Percentiles rank a stretch among this genome's conserved stretches.
Evolutionary conservation across 176 grass and related monocot species (phyloP).

Genomic region (Carex cristatella): DNA sequence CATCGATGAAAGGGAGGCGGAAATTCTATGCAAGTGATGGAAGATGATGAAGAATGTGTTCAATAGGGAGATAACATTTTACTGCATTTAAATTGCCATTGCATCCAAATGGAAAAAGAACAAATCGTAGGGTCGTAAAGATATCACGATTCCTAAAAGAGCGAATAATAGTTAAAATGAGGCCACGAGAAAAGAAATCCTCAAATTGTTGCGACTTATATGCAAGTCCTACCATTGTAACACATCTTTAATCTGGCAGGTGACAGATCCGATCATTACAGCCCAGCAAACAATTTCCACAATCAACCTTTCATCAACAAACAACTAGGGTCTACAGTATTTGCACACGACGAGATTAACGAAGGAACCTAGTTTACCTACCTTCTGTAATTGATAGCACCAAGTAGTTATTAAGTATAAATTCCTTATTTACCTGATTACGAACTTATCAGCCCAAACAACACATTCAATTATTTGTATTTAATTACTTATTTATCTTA

Average conservation of each 20-base stretch:
- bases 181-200: not conserved
- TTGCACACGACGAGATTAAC: not conserved
- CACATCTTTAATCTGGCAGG: not conserved
- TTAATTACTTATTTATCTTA: not conserved
- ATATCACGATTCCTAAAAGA: not conserved
- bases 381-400: not conserved
- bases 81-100: not conserved
- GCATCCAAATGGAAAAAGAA: not conserved
- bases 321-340: not conserved
- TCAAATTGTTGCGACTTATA: not conserved
- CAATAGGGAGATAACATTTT: not conserved
- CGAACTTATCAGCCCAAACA: not conserved
- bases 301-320: not conserved
- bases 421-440: not conserved
- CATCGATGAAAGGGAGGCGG: not conserved
- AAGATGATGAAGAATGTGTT: not conserved
- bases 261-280: not conserved
- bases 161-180: not conserved
- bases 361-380: not conserved
- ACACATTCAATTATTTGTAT: not conserved
- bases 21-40: not conserved
- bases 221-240: not conserved
- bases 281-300: not conserved
- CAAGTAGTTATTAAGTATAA: not conserved
- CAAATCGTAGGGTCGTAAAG: not conserved